A percentile compares a stretch with the other conserved stretches of the same genome.
These are phyloP conservation scores for Delphinella strobiligena DNA, from an alignment of 2,329 filamentous ascomycete genomes.

Conservation along the genomic window DNA sequence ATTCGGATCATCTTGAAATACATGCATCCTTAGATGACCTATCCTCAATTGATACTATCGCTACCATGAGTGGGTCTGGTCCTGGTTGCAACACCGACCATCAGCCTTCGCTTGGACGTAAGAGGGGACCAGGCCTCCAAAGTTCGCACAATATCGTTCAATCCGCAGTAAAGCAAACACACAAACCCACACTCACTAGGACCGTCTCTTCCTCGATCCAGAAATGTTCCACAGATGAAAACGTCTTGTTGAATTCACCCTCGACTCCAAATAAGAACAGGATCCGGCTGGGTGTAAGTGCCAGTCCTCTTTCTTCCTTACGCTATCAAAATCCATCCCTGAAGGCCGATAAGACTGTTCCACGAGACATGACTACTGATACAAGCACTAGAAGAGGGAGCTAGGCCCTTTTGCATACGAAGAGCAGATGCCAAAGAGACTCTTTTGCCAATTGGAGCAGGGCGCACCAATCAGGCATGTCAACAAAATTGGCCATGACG, in stretches of 20 bases:
- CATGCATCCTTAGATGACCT: slow-evolving; percentile 17
- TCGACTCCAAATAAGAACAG: neutral
- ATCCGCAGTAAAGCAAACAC: neutral
- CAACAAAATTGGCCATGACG: slow-evolving; percentile 28
- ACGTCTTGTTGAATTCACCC: too few relatives aligned
- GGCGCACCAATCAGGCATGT: slow-evolving; percentile 23
- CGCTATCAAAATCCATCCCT: too few relatives aligned
- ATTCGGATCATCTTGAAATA: slow-evolving; percentile 35
- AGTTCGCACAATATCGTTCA: too few relatives aligned
- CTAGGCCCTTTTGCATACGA: slow-evolving; percentile 34
- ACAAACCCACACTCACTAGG: slow-evolving; percentile 1
- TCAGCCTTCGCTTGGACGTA: neutral
- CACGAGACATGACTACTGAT: neutral
- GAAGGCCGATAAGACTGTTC: too few relatives aligned
- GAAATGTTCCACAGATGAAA: neutral
- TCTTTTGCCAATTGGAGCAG: slow-evolving; percentile 24
- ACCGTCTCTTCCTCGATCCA: neutral
- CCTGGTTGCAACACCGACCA: neutral
- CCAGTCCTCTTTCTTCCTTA: neutral
- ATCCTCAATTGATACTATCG: slow-evolving; percentile 1
- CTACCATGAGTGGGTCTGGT: neutral
- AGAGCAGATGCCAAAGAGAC: slow-evolving; percentile 29
- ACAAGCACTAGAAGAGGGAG: slow-evolving; percentile 23
- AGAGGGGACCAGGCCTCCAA: too few relatives aligned
- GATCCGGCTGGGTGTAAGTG: slow-evolving; percentile 5